These are phyloP conservation scores for Podila minutissima DNA, from an alignment of 192 early-diverging fungal species.

Conservation along the genomic window DNA sequence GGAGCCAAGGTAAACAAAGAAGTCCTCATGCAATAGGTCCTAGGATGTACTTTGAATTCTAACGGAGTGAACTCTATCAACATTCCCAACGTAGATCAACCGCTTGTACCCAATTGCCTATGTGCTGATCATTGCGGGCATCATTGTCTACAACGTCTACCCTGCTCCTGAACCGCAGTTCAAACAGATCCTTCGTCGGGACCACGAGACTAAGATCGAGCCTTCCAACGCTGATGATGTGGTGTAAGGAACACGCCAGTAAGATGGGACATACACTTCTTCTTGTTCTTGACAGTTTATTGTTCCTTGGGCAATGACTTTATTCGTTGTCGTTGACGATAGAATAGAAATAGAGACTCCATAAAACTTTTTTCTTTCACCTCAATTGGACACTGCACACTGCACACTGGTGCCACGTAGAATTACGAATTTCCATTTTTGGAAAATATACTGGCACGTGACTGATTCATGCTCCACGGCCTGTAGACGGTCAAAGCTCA, in stretches of 20 bases:
- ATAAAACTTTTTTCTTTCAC: no score
- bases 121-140: slow-evolving; percentile 70
- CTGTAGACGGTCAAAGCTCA: no score
- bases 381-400: background rate
- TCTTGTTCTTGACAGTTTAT: background rate
- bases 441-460: no score
- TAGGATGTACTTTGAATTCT: background rate
- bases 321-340: background rate
- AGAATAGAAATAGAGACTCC: background rate
- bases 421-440: no score
- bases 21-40: background rate
- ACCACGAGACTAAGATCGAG: background rate
- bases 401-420: background rate
- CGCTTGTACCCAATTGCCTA: slow-evolving; percentile 75
- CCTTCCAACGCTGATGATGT: background rate
- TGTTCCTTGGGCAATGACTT: background rate
- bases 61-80: no score
- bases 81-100: slow-evolving; percentile 33
- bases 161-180: slow-evolving; percentile 65
- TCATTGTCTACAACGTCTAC: slow-evolving; percentile 72
- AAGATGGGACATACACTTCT: background rate
- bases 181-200: slow-evolving; percentile 16
- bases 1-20: slow-evolving; percentile 56
- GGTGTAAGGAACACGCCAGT: no score
- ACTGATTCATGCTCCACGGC: no score